phyloP scores from a whole-genome alignment of 176 grass and related monocot species.

The Rhynchospora breviuscula region DNA sequence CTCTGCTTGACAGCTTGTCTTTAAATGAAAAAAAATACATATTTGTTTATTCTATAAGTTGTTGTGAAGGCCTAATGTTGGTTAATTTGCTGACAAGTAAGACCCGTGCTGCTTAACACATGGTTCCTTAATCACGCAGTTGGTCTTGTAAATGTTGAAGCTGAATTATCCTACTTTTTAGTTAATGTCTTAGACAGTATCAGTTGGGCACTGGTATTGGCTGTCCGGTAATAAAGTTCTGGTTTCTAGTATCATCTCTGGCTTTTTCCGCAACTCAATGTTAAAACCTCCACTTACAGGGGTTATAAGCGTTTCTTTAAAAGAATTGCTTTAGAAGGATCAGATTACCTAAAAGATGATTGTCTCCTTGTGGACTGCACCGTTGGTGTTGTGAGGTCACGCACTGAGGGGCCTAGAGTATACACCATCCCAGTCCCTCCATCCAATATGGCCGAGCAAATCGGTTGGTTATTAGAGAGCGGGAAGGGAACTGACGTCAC shows the following conservation, averaged over 20 bases:
- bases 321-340: constrained; percentile 72
- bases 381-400: constrained; percentile 86
- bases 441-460: constrained; percentile 69
- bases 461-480: constrained; percentile 60
- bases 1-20: background rate
- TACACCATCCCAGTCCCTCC: constrained; percentile 74
- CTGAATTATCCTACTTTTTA: background rate
- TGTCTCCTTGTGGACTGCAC: constrained; percentile 90
- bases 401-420: constrained; percentile 76
- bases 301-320: constrained; percentile 96
- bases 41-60: background rate
- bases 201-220: background rate
- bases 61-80: background rate
- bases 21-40: background rate
- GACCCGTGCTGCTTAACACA: background rate
- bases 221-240: background rate
- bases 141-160: background rate
- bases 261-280: background rate
- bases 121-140: background rate
- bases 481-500: constrained; percentile 63
- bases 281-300: constrained; percentile 35
- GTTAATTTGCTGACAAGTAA: background rate
- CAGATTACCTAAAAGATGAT: constrained; percentile 98
- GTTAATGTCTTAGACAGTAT: background rate
- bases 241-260: background rate